These are phyloP conservation scores for Beta corolliflora DNA, from an alignment of 179 eudicot genomes.

Conservation along the genomic window DNA sequence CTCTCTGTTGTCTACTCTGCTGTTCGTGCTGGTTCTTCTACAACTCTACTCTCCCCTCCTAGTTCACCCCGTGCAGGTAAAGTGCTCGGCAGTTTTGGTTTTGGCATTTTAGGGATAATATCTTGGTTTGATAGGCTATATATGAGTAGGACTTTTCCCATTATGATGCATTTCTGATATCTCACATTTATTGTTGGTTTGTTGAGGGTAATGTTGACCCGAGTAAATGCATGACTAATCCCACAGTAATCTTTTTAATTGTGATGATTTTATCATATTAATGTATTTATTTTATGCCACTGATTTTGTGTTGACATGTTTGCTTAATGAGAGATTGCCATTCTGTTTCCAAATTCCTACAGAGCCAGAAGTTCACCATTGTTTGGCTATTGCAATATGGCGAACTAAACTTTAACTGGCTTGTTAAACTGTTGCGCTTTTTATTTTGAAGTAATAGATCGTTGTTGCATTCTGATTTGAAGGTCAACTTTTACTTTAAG, in stretches of 20 bases:
- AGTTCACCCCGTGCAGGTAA: slow-evolving; percentile 97
- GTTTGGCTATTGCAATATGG: not conserved
- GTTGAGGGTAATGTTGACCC: slow-evolving; percentile 7
- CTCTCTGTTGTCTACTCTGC: slow-evolving; percentile 98
- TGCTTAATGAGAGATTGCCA: not conserved
- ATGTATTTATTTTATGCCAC: not conserved
- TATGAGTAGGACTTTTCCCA: not conserved
- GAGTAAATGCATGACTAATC: not conserved
- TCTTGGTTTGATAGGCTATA: not conserved
- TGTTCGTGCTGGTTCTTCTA: slow-evolving; percentile 99
- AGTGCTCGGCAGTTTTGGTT: slow-evolving; percentile 2
- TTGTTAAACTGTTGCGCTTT: not conserved
- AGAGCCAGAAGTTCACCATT: not conserved
- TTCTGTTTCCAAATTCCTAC: not conserved
- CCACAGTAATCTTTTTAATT: not conserved
- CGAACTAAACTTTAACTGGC: no score
- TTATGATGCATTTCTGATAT: not conserved
- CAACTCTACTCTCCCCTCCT: slow-evolving; percentile 92
- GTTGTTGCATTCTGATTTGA: not conserved
- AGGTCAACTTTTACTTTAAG: no score
- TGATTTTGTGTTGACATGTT: not conserved
- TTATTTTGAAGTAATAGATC: not conserved
- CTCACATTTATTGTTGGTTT: not conserved
- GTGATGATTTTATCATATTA: not conserved
- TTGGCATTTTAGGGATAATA: not conserved